Evolutionary conservation across 1,139 yeast genomes (phyloP).

Genomic region (Blastobotrys apis): DNA sequence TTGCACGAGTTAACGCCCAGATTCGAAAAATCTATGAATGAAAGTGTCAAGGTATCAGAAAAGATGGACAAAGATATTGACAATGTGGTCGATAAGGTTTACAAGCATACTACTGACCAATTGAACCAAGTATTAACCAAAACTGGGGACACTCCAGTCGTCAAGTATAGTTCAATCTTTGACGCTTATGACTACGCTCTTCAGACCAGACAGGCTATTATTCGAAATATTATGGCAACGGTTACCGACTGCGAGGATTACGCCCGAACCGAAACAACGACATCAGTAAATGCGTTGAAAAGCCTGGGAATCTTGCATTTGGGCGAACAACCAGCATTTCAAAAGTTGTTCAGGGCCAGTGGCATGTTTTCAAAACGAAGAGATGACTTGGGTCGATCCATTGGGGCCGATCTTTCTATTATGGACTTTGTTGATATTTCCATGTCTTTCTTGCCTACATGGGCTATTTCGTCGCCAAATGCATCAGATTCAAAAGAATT

Average conservation of each 20-base stretch:
- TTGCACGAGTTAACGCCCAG: conserved; percentile 51
- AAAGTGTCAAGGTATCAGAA: conserved; percentile 54
- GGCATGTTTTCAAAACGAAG: conserved; percentile 78
- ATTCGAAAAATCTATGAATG: conserved; percentile 50
- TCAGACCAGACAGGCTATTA: conserved; percentile 63
- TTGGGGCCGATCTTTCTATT: conserved; percentile 56
- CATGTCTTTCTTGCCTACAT: conserved; percentile 21
- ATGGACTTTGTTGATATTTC: conserved; percentile 65
- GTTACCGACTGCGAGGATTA: conserved; percentile 61
- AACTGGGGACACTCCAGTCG: conserved; percentile 55
- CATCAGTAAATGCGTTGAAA: conserved; percentile 59
- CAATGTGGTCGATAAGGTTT: conserved; percentile 51
- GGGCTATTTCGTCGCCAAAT: not conserved
- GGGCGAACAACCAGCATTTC: conserved; percentile 50
- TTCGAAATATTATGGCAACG: conserved; percentile 58
- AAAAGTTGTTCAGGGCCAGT: conserved; percentile 67
- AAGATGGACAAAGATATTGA: conserved; percentile 63
- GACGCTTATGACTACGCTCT: conserved; percentile 66
- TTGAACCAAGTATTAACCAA: conserved; percentile 52
- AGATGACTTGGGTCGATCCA: conserved; percentile 57
- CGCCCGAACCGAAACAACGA: conserved; percentile 59
- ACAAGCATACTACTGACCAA: conserved; percentile 54
- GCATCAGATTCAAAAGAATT: conserved; percentile 7
- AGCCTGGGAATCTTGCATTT: conserved; percentile 45
- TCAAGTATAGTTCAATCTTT: conserved; percentile 60